A percentile compares a stretch with the other conserved stretches of the same genome.
phyloP scores from a whole-genome alignment of 169 alveolate genomes.

The Perkinsus marinus region DNA sequence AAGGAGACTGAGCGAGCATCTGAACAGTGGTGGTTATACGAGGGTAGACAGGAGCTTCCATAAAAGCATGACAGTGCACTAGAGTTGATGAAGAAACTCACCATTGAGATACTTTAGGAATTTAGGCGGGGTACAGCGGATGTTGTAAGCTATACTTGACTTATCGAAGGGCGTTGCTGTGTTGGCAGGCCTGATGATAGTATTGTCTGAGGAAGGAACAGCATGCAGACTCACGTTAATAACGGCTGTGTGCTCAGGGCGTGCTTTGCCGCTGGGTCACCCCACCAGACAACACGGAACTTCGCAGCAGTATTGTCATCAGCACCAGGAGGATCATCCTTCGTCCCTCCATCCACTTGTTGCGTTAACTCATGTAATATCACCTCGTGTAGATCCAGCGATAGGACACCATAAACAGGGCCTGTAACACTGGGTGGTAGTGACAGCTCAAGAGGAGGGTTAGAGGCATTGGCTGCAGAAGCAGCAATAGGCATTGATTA shows the following conservation, averaged over 20 bases:
- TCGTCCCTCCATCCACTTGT: neutral
- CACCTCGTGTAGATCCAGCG: neutral
- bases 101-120: neutral
- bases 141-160: neutral
- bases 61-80: too few species aligned
- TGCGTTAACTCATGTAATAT: neutral
- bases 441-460: neutral
- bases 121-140: neutral
- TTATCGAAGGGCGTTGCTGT: neutral
- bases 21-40: neutral
- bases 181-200: neutral
- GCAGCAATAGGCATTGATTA: neutral
- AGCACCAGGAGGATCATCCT: neutral
- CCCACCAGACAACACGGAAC: neutral
- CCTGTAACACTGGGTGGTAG: neutral
- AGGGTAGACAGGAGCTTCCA: too few species aligned
- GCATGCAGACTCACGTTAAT: neutral
- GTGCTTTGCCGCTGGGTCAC: neutral
- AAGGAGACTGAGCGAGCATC: neutral
- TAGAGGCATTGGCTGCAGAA: neutral
- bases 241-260: neutral
- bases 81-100: too few species aligned
- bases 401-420: neutral
- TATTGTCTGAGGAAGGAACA: too few species aligned
- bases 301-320: neutral